Evolutionary conservation across 768 basidiomycete species (phyloP).

Genomic region (Lentinula lateritia): DNA sequence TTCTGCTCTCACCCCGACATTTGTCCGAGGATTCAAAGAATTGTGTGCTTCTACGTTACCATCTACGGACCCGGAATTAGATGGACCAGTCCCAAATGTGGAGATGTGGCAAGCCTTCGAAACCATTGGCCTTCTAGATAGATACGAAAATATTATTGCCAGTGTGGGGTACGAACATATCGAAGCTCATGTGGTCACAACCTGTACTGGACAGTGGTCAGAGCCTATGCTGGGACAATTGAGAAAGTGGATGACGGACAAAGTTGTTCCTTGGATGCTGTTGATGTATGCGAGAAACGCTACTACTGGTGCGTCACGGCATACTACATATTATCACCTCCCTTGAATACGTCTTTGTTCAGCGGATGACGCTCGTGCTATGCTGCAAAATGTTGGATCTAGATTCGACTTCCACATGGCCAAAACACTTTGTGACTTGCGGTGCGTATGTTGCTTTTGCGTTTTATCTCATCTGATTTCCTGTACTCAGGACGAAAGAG

Average conservation of each 20-base stretch:
- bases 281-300: constrained; percentile 71
- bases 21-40: constrained; percentile 61
- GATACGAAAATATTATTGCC: constrained; percentile 79
- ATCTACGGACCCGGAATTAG: constrained; percentile 20
- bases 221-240: constrained; percentile 56
- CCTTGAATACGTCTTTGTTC: constrained; percentile 7
- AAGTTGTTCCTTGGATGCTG: constrained; percentile 82
- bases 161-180: constrained; percentile 85
- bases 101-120: constrained; percentile 59
- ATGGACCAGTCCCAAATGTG: constrained; percentile 14
- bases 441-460: constrained; percentile 42
- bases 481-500: constrained; percentile 53
- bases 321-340: not conserved
- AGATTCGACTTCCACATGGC: constrained; percentile 91
- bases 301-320: constrained; percentile 36
- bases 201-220: constrained; percentile 67
- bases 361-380: constrained; percentile 67
- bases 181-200: constrained; percentile 61
- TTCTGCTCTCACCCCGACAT: constrained; percentile 63
- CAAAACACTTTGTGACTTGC: constrained; percentile 82
- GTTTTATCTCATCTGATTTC: not conserved
- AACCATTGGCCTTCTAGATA: constrained; percentile 68
- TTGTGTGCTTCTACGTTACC: constrained; percentile 59
- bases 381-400: constrained; percentile 74
- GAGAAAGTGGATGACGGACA: constrained; percentile 72